Evolutionary conservation across 2,329 filamentous ascomycete species (phyloP).

Genomic region (Diplodia intermedia): DNA sequence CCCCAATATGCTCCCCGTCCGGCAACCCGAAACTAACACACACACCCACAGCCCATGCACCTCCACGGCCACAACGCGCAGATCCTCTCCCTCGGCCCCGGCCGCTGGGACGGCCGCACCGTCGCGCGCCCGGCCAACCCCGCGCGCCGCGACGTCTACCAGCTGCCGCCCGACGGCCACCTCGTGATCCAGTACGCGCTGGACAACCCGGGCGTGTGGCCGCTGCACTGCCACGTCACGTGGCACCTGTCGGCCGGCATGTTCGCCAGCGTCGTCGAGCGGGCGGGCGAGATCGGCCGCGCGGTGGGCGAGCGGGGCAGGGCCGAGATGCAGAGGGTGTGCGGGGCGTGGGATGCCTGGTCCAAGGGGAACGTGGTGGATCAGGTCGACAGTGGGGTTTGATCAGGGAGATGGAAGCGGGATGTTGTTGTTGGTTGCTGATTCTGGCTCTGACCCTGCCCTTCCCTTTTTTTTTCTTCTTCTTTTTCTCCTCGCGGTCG

Average conservation of each 20-base stretch:
- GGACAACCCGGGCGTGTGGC: constrained; percentile 48
- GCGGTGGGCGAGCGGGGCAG: constrained; percentile 2
- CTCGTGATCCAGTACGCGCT: constrained; percentile 47
- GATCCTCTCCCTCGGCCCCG: constrained; percentile 50
- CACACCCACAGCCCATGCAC: constrained; percentile 37
- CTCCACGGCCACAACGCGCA: constrained; percentile 58
- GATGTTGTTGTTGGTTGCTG: no score
- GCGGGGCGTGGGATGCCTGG: constrained; percentile 44
- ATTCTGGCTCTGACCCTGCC: no score
- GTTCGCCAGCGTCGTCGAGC: constrained; percentile 40
- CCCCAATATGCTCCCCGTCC: no score
- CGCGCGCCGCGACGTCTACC: constrained; percentile 45
- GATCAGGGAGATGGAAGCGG: background rate
- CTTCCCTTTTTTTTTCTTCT: background rate
- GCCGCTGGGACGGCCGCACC: constrained; percentile 50
- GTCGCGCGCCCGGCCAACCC: constrained; percentile 49
- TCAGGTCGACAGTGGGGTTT: constrained; percentile 45
- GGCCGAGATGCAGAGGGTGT: constrained; percentile 36
- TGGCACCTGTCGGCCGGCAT: constrained; percentile 44
- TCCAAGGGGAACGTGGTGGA: constrained; percentile 40
- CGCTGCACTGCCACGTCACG: constrained; percentile 47
- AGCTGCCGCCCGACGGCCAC: constrained; percentile 38
- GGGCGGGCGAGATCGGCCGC: constrained; percentile 39
- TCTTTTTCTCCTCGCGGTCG: background rate
- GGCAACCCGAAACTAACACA: background rate